phyloP scores from a whole-genome alignment of 495 filamentous ascomycete genomes.

The Xylaria grammica region DNA sequence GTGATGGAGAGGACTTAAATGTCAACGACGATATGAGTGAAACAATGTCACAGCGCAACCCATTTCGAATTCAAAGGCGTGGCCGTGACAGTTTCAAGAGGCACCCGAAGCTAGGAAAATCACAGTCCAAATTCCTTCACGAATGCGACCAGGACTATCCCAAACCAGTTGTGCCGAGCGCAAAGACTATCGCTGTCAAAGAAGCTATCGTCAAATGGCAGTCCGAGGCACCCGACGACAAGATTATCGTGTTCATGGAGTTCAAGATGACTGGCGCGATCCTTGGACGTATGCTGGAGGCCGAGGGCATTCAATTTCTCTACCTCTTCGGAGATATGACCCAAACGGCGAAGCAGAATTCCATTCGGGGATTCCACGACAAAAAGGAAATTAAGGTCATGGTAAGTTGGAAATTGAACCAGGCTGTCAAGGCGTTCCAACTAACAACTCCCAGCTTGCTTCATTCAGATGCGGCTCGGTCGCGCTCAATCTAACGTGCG shows the following conservation, averaged over 20 bases:
- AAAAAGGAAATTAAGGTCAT: slow-evolving; percentile 34
- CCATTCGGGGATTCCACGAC: slow-evolving; percentile 29
- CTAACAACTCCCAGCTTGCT: slow-evolving; percentile 26
- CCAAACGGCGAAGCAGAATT: slow-evolving; percentile 18
- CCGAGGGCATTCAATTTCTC: slow-evolving; percentile 26
- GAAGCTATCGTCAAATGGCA: slow-evolving; percentile 38
- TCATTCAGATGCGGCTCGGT: slow-evolving; percentile 41
- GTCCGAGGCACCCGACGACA: slow-evolving; percentile 43
- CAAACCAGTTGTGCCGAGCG: slow-evolving; percentile 24
- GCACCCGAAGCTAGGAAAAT: neutral
- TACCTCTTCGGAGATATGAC: slow-evolving; percentile 34
- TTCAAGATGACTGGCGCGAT: slow-evolving; percentile 39
- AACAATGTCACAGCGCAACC: neutral
- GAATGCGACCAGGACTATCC: neutral
- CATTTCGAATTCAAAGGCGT: neutral
- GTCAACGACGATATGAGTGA: neutral
- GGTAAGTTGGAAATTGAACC: slow-evolving; percentile 23
- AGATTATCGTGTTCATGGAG: slow-evolving; percentile 46
- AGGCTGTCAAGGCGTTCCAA: no score
- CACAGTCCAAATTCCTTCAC: neutral
- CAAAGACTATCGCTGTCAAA: slow-evolving; percentile 39
- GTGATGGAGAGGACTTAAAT: neutral
- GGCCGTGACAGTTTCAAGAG: neutral
- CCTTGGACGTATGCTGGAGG: slow-evolving; percentile 38
- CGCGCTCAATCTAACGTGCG: slow-evolving; percentile 40